A percentile compares a stretch with the other conserved stretches of the same genome.
phyloP scores from a whole-genome alignment of 192 early-diverging fungal species.

The Pilobolus umbonatus region DNA sequence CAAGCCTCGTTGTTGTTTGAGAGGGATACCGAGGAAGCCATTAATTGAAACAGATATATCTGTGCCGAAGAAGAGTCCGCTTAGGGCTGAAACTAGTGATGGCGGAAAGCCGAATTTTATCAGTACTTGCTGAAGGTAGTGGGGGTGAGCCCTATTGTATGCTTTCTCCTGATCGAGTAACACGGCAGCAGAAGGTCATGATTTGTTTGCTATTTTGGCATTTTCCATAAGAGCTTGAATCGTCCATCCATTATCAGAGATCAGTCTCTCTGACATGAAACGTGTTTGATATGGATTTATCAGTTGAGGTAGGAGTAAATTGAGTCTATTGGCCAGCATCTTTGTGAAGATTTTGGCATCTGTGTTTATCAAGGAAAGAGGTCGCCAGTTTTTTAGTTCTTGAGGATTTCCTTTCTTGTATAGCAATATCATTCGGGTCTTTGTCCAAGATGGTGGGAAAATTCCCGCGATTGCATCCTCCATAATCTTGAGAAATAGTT shows the following conservation, averaged over 20 bases:
- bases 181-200: not conserved
- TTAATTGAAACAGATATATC: conserved; percentile 19
- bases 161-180: conserved; percentile 26
- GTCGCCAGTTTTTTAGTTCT: not conserved
- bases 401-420: conserved; percentile 12
- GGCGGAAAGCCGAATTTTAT: conserved; percentile 2
- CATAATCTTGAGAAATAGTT: not conserved
- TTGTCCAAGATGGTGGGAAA: not conserved
- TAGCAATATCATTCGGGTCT: conserved; percentile 16
- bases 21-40: not conserved
- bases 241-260: conserved; percentile 5
- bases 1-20: conserved; percentile 17
- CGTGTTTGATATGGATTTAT: conserved; percentile 7
- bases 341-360: not conserved
- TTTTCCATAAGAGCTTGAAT: conserved; percentile 6
- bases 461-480: not conserved
- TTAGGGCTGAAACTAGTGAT: no score
- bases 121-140: conserved; percentile 13
- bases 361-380: not conserved
- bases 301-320: not conserved
- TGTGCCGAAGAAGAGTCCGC: conserved; percentile 25
- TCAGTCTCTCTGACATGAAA: not conserved
- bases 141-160: conserved; percentile 19
- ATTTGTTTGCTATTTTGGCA: not conserved
- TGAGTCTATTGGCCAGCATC: not conserved